A percentile compares a stretch with the other conserved stretches of the same genome.
These are phyloP conservation scores for Moesziomyces aphidis DNA, from an alignment of 1,284 basidiomycete genomes.

Conservation along the genomic window DNA sequence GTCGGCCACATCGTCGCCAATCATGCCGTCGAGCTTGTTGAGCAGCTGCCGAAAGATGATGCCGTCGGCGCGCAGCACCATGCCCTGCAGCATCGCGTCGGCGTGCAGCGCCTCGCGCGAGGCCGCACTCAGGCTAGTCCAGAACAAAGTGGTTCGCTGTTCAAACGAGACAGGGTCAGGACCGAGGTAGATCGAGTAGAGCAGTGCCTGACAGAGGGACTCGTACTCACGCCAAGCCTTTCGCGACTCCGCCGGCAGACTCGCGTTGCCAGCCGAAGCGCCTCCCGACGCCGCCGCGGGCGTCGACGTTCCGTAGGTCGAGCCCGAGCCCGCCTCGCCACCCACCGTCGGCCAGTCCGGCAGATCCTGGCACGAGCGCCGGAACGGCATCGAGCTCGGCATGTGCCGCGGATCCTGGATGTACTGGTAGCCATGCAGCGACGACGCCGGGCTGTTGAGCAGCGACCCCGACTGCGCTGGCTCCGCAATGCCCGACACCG, in stretches of 20 bases:
- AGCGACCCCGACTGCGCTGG: constrained; percentile 23
- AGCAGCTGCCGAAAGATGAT: constrained; percentile 35
- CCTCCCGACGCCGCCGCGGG: constrained; percentile 8
- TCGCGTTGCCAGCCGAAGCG: constrained; percentile 3
- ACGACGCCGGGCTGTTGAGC: constrained; percentile 46
- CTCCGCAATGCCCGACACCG: constrained; percentile 22
- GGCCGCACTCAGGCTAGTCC: constrained; percentile 21
- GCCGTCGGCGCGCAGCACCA: constrained; percentile 23
- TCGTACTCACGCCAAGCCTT: constrained; percentile 48
- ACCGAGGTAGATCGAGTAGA: constrained; percentile 24
- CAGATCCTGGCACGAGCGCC: constrained; percentile 30
- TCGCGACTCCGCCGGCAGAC: constrained; percentile 13
- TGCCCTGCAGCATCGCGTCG: constrained; percentile 14
- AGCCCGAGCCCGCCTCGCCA: constrained; percentile 2
- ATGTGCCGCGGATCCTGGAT: constrained; percentile 31
- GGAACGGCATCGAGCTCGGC: constrained; percentile 27
- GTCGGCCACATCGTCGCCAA: constrained; percentile 30
- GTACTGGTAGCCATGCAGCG: constrained; percentile 39
- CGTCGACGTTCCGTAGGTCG: not conserved
- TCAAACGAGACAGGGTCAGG: constrained; percentile 35
- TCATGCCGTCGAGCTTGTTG: constrained; percentile 23
- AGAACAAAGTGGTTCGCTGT: constrained; percentile 32
- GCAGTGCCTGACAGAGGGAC: constrained; percentile 28
- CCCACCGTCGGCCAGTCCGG: constrained; percentile 30
- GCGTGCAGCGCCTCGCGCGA: constrained; percentile 15